Percentiles rank a stretch among this genome's conserved stretches.
These are phyloP conservation scores for Pezicula radicicola DNA, from an alignment of 2,329 filamentous ascomycete genomes.

Conservation along the genomic window DNA sequence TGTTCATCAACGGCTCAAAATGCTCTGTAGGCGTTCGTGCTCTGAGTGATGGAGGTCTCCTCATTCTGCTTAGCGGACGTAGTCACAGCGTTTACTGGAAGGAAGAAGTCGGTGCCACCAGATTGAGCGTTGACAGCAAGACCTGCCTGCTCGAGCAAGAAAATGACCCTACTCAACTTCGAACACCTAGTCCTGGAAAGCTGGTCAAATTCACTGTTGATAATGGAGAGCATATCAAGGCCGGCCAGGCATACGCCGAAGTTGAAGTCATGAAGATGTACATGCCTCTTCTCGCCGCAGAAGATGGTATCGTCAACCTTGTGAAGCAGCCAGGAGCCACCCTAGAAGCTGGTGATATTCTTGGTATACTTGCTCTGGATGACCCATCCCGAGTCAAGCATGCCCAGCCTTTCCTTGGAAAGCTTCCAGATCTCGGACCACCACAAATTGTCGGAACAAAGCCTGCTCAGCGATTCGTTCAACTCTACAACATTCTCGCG, in stretches of 20 bases:
- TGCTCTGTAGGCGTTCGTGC: conserved; percentile 90
- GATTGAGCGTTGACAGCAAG: conserved; percentile 95
- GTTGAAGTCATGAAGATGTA: conserved; percentile 99
- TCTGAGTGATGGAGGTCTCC: conserved; percentile 87
- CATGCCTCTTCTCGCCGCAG: conserved; percentile 94
- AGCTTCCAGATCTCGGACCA: conserved; percentile 81
- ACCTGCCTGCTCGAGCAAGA: conserved; percentile 97
- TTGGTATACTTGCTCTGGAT: conserved; percentile 94
- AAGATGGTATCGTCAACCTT: conserved; percentile 94
- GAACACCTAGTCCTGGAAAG: conserved; percentile 93
- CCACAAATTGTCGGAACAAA: conserved; percentile 89
- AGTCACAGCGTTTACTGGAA: conserved; percentile 99
- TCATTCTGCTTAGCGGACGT: conserved; percentile 85
- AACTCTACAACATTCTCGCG: conserved; percentile 72
- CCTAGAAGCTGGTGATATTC: conserved; percentile 94
- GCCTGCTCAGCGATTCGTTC: conserved; percentile 80
- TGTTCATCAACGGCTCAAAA: conserved; percentile 99
- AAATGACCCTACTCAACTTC: conserved; percentile 96
- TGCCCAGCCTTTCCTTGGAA: conserved; percentile 87
- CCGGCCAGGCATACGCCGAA: conserved; percentile 91
- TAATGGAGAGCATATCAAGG: conserved; percentile 88
- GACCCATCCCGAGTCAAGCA: conserved; percentile 97
- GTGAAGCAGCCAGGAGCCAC: conserved; percentile 99
- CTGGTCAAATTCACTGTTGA: conserved; percentile 97
- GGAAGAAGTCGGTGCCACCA: conserved; percentile 93